Evolutionary conservation across 352 stramenopile genomes (phyloP).

Genomic region (Phytophthora sp.): DNA sequence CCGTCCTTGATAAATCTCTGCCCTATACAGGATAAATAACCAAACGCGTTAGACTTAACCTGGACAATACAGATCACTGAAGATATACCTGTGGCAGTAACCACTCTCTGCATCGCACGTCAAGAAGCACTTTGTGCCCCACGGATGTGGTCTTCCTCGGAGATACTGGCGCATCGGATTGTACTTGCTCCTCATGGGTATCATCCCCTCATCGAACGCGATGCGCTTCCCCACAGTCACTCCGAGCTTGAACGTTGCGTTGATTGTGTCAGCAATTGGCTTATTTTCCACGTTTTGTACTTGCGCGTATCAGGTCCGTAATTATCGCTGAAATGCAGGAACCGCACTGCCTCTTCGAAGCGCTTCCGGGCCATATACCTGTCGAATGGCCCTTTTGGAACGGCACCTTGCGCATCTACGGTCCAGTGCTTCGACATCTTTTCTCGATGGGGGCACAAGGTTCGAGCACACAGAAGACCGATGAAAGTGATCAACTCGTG

Average conservation of each 20-base stretch:
- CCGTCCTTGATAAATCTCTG: too few relatives aligned
- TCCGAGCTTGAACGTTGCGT: not conserved
- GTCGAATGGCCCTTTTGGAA: slow-evolving; percentile 1
- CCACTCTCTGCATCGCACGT: slow-evolving; percentile 1
- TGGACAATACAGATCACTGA: too few relatives aligned
- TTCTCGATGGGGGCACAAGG: slow-evolving; percentile 1
- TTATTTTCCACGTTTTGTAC: not conserved
- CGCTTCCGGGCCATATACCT: not conserved
- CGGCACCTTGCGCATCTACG: slow-evolving; percentile 1
- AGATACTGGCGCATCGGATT: not conserved
- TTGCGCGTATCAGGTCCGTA: not conserved
- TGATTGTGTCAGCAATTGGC: not conserved
- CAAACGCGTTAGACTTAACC: too few relatives aligned
- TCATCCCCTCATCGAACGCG: not conserved
- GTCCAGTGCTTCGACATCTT: slow-evolving; percentile 6
- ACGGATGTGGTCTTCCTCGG: not conserved
- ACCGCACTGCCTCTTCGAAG: not conserved
- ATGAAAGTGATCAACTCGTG: slow-evolving; percentile 13
- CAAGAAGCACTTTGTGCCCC: slow-evolving; percentile 1
- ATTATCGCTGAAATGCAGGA: not conserved
- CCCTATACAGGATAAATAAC: too few relatives aligned
- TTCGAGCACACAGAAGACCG: slow-evolving; percentile 7
- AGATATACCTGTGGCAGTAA: not conserved
- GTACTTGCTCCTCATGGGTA: slow-evolving; percentile 1
- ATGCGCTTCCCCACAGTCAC: not conserved